Percentiles rank a stretch among this genome's conserved stretches.
Evolutionary conservation across 306 rosid genomes (phyloP).

Genomic region (Begonia fuchsioides): DNA sequence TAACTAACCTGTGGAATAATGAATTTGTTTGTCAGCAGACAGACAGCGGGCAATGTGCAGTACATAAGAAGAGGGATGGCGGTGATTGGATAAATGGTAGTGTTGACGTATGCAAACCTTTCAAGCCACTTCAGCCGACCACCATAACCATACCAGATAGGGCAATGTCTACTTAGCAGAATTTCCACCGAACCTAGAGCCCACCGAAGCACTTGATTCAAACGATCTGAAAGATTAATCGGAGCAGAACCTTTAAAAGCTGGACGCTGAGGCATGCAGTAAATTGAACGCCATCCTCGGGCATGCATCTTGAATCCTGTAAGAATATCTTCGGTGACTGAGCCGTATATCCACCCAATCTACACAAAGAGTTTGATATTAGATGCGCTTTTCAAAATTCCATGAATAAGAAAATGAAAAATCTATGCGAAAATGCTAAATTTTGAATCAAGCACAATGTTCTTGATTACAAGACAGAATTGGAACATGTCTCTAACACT

Average conservation of each 20-base stretch:
- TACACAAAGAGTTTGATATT: slow-evolving; percentile 13
- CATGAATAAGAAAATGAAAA: slow-evolving; percentile 4
- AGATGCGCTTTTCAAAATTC: not conserved
- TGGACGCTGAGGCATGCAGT: slow-evolving; percentile 80
- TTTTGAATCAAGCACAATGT: no score
- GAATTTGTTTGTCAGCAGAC: slow-evolving; percentile 94
- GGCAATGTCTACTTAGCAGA: slow-evolving; percentile 88
- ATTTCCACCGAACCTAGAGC: slow-evolving; percentile 94
- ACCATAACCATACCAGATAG: slow-evolving; percentile 91
- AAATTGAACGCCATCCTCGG: slow-evolving; percentile 94
- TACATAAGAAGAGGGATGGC: slow-evolving; percentile 83
- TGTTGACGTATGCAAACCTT: slow-evolving; percentile 87
- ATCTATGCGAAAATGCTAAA: not conserved
- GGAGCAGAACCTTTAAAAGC: slow-evolving; percentile 99
- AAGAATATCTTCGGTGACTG: slow-evolving; percentile 97
- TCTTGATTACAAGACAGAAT: no score
- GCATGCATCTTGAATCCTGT: slow-evolving; percentile 99
- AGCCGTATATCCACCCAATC: slow-evolving; percentile 99
- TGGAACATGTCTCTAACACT: no score
- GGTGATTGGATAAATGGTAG: slow-evolving; percentile 89
- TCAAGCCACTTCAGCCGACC: slow-evolving; percentile 95
- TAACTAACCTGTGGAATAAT: slow-evolving; percentile 86
- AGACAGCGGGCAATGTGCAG: slow-evolving; percentile 89
- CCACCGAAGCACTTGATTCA: slow-evolving; percentile 97
- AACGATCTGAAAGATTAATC: slow-evolving; percentile 93